Base-by-base conservation (phyloP, 129 eudicot genomes). In the Oenanthe sinensis region DNA sequence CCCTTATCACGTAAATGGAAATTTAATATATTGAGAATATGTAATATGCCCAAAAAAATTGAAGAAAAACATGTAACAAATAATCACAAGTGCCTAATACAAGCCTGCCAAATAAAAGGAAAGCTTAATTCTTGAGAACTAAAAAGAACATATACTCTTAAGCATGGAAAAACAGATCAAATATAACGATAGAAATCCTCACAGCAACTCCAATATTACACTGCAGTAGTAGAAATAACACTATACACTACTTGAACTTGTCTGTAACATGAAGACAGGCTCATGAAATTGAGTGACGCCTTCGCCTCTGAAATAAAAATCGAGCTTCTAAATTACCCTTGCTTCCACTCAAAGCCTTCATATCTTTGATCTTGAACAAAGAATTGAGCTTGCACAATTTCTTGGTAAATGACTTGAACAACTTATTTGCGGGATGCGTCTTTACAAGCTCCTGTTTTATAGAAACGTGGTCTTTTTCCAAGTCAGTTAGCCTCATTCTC, bases 401-500 rank as follows among this genome's bases (percentile, higher is more conserved):
- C 63, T 80, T 96, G 20, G 97, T 84, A 80, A 96, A 87, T 6
- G 99, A 90, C 73, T 88, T 96, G 86, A 96, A 90, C 54, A 92
- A 48, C 89, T 88, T 92, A 37, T 89, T 87, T 0, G 97, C 97
- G 0, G 97, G 97, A 79, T 92, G 90, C 0, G 97, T 26, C 80
- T 77, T 90, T 3, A 96, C 97, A 17, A 96, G 92, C 79, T 90
- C 99, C 67, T 96, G 97, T 85, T 96, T 96, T 92, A 96, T 90
- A 2, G 99, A 90, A 6, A 96, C 97, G 24, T 96, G 97, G 50
- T 96, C 99, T 83, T 96, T 96, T 79, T 96, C 99, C 13, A 96
- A 84, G 80, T 96, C 97, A 0, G 99, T 92, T 48, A 96, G 93
- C 81, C 99, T 84, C 99, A 96, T 96, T 79, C 99, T 87, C 99